Evolutionary conservation across 495 filamentous ascomycete species (phyloP).

Genomic region (Penicillium canariense): DNA sequence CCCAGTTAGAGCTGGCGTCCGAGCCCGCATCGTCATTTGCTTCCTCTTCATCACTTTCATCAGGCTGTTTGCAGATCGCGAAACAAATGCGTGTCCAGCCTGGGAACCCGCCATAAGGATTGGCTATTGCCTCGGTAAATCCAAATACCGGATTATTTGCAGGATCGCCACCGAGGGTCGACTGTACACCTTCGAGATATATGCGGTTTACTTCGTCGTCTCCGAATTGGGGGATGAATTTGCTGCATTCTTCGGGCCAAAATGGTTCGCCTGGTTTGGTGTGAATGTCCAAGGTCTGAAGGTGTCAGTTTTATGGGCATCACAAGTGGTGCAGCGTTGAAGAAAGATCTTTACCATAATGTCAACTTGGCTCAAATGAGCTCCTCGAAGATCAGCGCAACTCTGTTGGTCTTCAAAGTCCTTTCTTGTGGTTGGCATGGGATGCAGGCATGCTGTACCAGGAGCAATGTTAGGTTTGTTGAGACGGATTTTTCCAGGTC

Average conservation of each 20-base stretch:
- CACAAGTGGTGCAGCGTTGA: not conserved
- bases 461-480: not conserved
- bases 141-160: slow-evolving; percentile 24
- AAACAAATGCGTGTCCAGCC: slow-evolving; percentile 47
- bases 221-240: slow-evolving; percentile 12
- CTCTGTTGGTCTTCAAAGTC: slow-evolving; percentile 22
- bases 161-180: slow-evolving; percentile 6
- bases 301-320: not conserved
- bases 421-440: slow-evolving; percentile 13
- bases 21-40: slow-evolving; percentile 19
- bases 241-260: slow-evolving; percentile 28
- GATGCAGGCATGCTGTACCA: slow-evolving; percentile 34
- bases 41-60: slow-evolving; percentile 5
- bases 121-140: slow-evolving; percentile 28
- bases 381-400: slow-evolving; percentile 28
- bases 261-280: slow-evolving; percentile 8
- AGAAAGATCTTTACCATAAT: slow-evolving; percentile 20
- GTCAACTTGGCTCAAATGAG: slow-evolving; percentile 20
- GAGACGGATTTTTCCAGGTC: too few relatives aligned
- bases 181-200: slow-evolving; percentile 30
- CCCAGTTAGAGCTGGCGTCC: slow-evolving; percentile 22
- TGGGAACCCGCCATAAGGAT: slow-evolving; percentile 26
- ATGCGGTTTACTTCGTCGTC: slow-evolving; percentile 1
- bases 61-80: slow-evolving; percentile 24
- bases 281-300: slow-evolving; percentile 26